Conservation (phyloP, 306 rosid species). For the Dryas alaskensis region DNA sequence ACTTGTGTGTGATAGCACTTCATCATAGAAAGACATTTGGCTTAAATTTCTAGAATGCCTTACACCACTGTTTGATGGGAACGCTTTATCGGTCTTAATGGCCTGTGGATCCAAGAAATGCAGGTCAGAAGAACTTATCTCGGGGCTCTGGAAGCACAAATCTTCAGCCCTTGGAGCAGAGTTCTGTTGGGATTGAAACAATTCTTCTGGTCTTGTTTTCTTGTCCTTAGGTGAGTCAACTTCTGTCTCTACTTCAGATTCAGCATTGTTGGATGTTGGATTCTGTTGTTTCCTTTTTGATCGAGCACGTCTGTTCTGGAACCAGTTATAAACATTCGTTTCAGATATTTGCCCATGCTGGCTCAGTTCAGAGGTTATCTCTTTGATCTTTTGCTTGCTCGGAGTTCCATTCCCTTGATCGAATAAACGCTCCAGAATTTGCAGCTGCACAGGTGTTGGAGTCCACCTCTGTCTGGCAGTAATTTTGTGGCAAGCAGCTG, state of each 20-base stretch:
- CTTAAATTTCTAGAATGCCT: slow-evolving; percentile 43
- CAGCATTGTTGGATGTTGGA: slow-evolving; percentile 45
- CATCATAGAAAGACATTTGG: slow-evolving; percentile 62
- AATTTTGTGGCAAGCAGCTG: slow-evolving; percentile 79
- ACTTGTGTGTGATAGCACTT: slow-evolving; percentile 57
- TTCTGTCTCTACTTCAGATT: slow-evolving; percentile 86
- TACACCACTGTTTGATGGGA: slow-evolving; percentile 49
- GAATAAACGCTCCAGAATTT: slow-evolving; percentile 83
- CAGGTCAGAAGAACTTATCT: slow-evolving; percentile 60
- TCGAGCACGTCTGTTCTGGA: slow-evolving; percentile 95
- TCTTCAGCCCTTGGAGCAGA: slow-evolving; percentile 48
- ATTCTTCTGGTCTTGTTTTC: slow-evolving; percentile 65
- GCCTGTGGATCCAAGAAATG: slow-evolving; percentile 59
- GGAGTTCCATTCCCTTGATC: slow-evolving; percentile 94
- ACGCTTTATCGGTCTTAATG: slow-evolving; percentile 49
- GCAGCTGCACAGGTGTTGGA: slow-evolving; percentile 84
- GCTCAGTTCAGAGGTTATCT: slow-evolving; percentile 74
- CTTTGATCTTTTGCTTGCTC: slow-evolving; percentile 91
- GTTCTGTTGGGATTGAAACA: slow-evolving; percentile 49
- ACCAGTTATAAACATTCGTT: slow-evolving; percentile 93
- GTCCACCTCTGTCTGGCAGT: slow-evolving; percentile 97
- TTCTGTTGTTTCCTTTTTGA: slow-evolving; percentile 84
- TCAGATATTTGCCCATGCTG: slow-evolving; percentile 96
- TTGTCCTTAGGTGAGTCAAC: slow-evolving; percentile 85
- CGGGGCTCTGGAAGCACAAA: slow-evolving; percentile 65